phyloP scores from a whole-genome alignment of 164 flowering plant species.

The Liriodendron chinense region DNA sequence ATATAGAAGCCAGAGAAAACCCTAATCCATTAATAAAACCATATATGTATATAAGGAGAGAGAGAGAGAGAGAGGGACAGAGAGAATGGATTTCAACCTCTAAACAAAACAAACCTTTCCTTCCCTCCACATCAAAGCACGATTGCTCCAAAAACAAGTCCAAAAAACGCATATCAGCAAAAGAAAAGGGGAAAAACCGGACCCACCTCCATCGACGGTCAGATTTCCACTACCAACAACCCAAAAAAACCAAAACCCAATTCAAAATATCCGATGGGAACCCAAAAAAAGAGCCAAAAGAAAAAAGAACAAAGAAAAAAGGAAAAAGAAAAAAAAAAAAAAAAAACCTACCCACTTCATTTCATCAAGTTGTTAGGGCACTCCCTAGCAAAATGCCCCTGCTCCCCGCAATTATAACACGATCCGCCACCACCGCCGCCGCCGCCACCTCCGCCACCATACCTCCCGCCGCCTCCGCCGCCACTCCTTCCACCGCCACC shows the following conservation, averaged over 20 bases:
- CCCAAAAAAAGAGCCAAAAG: not conserved
- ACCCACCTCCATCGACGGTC: not conserved
- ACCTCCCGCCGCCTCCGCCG: conserved; percentile 18
- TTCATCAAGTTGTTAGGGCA: conserved; percentile 16
- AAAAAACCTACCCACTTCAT: conserved; percentile 2
- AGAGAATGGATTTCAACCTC: not conserved
- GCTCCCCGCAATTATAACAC: conserved; percentile 20
- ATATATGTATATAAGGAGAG: conserved; percentile 6
- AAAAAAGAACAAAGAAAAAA: not conserved
- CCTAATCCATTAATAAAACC: conserved; percentile 16
- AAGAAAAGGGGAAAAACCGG: not conserved
- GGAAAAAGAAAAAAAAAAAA: not conserved
- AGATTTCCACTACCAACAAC: not conserved
- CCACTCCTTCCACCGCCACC: not conserved
- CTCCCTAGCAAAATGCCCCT: conserved; percentile 26
- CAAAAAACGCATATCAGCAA: not conserved
- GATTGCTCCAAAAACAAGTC: not conserved
- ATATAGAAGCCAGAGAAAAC: not conserved
- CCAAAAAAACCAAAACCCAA: not conserved
- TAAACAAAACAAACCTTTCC: conserved; percentile 6
- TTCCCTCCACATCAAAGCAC: conserved; percentile 3
- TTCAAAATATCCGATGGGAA: conserved; percentile 8
- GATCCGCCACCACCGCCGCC: conserved; percentile 19
- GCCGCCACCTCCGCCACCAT: conserved; percentile 27
- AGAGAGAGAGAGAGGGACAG: conserved; percentile 1